Percentiles rank a stretch among this genome's conserved stretches.
Conservation (phyloP, 306 rosid species). For the Cicer chorassanicum region DNA sequence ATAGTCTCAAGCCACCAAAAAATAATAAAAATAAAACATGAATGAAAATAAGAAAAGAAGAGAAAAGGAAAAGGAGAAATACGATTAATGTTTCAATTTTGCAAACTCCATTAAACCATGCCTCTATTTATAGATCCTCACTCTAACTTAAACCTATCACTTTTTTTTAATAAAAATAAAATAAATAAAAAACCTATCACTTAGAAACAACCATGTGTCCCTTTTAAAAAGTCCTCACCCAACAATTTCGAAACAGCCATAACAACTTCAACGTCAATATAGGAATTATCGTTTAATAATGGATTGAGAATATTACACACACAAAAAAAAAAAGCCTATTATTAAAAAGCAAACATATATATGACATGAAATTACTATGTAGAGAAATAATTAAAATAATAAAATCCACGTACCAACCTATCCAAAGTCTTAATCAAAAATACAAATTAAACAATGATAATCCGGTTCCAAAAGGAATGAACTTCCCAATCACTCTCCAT, state of each 20-base stretch:
- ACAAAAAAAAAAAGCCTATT: no score
- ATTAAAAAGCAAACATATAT: neutral
- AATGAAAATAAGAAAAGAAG: neutral
- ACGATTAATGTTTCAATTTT: neutral
- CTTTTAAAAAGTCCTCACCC: neutral
- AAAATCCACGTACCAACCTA: neutral
- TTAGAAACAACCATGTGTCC: neutral
- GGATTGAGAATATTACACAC: no score
- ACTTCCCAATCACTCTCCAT: conserved; percentile 26
- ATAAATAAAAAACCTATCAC: neutral
- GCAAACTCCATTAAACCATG: neutral
- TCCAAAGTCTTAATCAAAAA: conserved; percentile 29
- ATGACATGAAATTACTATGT: conserved; percentile 6
- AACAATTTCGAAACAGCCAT: neutral
- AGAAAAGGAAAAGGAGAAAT: neutral
- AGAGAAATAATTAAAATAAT: neutral
- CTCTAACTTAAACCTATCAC: neutral
- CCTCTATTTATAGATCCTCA: neutral
- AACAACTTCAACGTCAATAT: neutral
- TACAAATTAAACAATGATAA: conserved; percentile 27
- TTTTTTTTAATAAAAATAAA: neutral
- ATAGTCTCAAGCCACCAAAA: no score
- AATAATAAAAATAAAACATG: neutral
- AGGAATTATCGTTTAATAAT: neutral
- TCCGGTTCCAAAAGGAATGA: conserved; percentile 41